Percentiles rank a stretch among this genome's conserved stretches.
Conservation (phyloP, 257 asterid species). For the Hygrophila difformis region DNA sequence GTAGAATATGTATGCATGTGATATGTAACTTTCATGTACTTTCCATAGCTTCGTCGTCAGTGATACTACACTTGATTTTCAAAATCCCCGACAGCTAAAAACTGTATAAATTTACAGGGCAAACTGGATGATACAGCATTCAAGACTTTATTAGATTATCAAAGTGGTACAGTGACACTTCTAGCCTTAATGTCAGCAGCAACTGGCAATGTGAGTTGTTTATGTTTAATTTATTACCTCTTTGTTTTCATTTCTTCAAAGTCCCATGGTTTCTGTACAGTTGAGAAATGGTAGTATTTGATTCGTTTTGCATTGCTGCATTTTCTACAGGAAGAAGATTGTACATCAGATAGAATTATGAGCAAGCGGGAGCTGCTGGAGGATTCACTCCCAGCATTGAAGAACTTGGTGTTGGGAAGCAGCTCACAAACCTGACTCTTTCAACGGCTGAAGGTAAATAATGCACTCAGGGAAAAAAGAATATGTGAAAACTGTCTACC, state of each 20-base stretch:
- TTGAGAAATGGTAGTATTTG: background rate
- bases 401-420: slow-evolving; percentile 56
- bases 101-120: slow-evolving; percentile 38
- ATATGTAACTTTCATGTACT: too few species aligned
- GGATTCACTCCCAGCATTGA: slow-evolving; percentile 60
- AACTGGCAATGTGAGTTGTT: slow-evolving; percentile 59
- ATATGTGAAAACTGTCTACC: too few species aligned
- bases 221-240: background rate
- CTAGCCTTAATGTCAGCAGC: slow-evolving; percentile 63
- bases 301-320: background rate
- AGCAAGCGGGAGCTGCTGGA: slow-evolving; percentile 68
- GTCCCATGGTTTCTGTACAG: background rate
- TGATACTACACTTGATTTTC: too few species aligned
- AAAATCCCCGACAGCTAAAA: too few species aligned
- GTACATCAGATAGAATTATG: slow-evolving; percentile 65
- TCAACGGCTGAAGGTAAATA: too few species aligned
- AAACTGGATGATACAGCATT: slow-evolving; percentile 77
- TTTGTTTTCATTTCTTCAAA: background rate
- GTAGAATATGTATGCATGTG: background rate
- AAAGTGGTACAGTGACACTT: slow-evolving; percentile 65
- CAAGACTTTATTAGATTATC: slow-evolving; percentile 69
- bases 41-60: too few species aligned
- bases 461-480: too few species aligned
- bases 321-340: slow-evolving; percentile 58
- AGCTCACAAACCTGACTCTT: slow-evolving; percentile 17